These are phyloP conservation scores for Clarkia xantiana DNA, from an alignment of 345 rosid genomes.

Conservation along the genomic window DNA sequence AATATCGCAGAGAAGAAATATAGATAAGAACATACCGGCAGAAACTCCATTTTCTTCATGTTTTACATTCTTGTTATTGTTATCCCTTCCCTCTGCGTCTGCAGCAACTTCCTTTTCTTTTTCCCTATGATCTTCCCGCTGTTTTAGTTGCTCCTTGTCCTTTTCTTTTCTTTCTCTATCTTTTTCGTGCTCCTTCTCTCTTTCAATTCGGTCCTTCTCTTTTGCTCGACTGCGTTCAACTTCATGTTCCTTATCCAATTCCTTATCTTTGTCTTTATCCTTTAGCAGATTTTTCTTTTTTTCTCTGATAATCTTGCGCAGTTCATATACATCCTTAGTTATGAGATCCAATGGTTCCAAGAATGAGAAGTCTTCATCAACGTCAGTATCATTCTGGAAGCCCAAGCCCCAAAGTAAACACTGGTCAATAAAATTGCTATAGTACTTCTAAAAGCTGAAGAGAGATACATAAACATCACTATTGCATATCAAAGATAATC, in stretches of 20 bases:
- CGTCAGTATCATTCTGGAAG: conserved; percentile 61
- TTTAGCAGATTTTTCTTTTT: conserved; percentile 42
- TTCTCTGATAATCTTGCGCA: conserved; percentile 69
- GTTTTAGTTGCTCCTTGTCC: conserved; percentile 54
- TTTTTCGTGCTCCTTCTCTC: conserved; percentile 43
- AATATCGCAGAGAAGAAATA: too few relatives aligned
- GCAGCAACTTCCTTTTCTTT: conserved; percentile 25
- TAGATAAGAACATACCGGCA: conserved; percentile 21
- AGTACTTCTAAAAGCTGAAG: conserved; percentile 1
- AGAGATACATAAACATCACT: not conserved
- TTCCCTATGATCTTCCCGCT: conserved; percentile 31
- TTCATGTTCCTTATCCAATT: conserved; percentile 42
- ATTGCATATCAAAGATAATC: not conserved
- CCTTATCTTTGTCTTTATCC: conserved; percentile 60
- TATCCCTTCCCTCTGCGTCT: conserved; percentile 41
- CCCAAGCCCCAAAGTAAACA: conserved; percentile 22
- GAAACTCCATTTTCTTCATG: conserved; percentile 44
- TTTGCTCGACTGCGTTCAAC: conserved; percentile 38
- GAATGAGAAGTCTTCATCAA: conserved; percentile 92
- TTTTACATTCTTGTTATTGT: conserved; percentile 6
- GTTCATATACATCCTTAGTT: conserved; percentile 68
- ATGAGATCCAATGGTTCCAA: conserved; percentile 94
- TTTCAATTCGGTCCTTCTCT: conserved; percentile 67
- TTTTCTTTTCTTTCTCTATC: conserved; percentile 42
- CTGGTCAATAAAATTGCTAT: conserved; percentile 15